Percentiles rank a stretch among this genome's conserved stretches.
Evolutionary conservation across 495 filamentous ascomycete genomes (phyloP).

Genomic region (Xylaria bambusicola): DNA sequence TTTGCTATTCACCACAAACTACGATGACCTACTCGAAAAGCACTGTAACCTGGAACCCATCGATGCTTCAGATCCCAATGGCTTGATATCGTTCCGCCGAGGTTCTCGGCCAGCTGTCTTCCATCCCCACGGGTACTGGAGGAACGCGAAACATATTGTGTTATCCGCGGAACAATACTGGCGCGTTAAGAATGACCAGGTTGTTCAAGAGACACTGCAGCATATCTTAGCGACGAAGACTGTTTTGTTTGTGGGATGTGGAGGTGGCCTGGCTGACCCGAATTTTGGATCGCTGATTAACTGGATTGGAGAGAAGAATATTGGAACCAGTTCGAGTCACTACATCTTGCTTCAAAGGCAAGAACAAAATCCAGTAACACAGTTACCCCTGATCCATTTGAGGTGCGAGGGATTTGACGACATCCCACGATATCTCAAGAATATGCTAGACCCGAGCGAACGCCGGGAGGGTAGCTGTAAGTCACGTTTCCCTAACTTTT

Average conservation of each 20-base stretch:
- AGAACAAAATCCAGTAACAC: not conserved
- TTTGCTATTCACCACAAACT: constrained; percentile 2
- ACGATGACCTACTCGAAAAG: constrained; percentile 9
- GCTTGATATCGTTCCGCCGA: not conserved
- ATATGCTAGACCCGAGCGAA: not conserved
- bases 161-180: constrained; percentile 5
- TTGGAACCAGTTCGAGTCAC: not conserved
- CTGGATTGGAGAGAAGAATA: constrained; percentile 3
- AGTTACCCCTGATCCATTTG: constrained; percentile 2
- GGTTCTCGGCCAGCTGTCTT: constrained; percentile 3
- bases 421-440: not conserved
- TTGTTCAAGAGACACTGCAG: constrained; percentile 10
- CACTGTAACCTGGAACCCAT: constrained; percentile 2
- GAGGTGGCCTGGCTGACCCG: not conserved
- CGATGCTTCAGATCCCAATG: constrained; percentile 6
- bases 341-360: not conserved
- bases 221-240: not conserved
- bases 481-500: not conserved
- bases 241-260: constrained; percentile 2
- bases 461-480: constrained; percentile 3
- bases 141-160: constrained; percentile 2
- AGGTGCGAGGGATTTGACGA: not conserved
- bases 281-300: constrained; percentile 5
- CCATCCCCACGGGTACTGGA: constrained; percentile 11
- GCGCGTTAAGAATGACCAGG: not conserved